Evolutionary conservation across 257 asterid genomes (phyloP).

Genomic region (Gynochthodes officinalis): DNA sequence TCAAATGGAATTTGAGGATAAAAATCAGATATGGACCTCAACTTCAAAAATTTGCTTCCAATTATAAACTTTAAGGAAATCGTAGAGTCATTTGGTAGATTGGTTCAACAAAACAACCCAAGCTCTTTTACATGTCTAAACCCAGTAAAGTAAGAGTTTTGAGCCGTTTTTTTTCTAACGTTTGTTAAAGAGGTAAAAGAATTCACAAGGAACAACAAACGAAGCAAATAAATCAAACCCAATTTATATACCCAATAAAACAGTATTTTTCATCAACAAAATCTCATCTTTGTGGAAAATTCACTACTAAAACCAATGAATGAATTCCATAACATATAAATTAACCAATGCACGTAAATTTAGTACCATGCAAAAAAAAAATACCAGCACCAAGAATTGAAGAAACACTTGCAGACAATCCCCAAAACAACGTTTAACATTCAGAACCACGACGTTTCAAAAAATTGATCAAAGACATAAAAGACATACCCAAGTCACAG

Average conservation of each 20-base stretch:
- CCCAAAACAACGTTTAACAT: neutral
- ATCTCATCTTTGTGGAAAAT: neutral
- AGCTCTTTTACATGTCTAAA: too few relatives aligned
- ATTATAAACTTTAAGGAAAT: too few relatives aligned
- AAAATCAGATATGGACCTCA: neutral
- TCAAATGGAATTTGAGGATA: neutral
- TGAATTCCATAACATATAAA: neutral
- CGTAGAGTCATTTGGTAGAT: too few relatives aligned
- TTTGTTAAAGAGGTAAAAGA: neutral
- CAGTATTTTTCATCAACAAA: neutral
- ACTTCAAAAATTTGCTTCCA: neutral
- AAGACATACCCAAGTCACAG: constrained; percentile 48
- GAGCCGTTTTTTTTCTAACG: too few relatives aligned
- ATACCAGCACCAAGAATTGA: neutral
- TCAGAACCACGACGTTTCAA: neutral
- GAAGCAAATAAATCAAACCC: neutral
- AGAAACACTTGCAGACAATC: neutral
- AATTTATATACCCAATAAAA: neutral
- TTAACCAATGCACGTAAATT: neutral
- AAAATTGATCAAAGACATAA: neutral
- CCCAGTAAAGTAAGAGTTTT: neutral
- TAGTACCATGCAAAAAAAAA: neutral
- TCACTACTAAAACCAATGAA: neutral
- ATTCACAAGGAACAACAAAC: neutral
- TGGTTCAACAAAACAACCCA: neutral